Evolutionary conservation across 768 basidiomycete genomes (phyloP).

Genomic region (Mycena amicta): DNA sequence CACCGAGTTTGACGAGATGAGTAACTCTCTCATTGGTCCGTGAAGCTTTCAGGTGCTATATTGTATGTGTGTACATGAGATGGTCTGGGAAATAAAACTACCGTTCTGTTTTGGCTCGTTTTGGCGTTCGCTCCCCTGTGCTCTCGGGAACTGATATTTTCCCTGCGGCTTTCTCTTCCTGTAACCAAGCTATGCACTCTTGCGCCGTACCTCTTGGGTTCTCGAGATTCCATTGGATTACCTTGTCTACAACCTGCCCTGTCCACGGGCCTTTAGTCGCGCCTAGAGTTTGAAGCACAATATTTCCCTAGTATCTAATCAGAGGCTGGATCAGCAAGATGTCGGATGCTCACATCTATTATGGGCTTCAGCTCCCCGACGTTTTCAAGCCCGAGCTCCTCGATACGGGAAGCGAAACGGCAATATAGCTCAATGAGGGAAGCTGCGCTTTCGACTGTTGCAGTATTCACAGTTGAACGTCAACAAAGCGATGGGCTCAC

Average conservation of each 20-base stretch:
- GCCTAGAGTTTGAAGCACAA: slow-evolving; percentile 57
- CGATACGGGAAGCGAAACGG: slow-evolving; percentile 57
- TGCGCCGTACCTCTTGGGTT: slow-evolving; percentile 68
- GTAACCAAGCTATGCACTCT: slow-evolving; percentile 72
- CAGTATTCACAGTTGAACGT: background rate
- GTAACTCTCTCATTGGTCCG: background rate
- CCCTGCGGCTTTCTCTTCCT: slow-evolving; percentile 52
- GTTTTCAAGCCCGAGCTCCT: slow-evolving; percentile 60
- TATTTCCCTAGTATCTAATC: slow-evolving; percentile 60
- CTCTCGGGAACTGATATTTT: slow-evolving; percentile 36
- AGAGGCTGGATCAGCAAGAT: too few species aligned
- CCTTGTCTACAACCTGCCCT: slow-evolving; percentile 57
- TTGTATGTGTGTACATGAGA: background rate
- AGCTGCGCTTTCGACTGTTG: slow-evolving; percentile 45
- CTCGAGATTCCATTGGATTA: slow-evolving; percentile 86
- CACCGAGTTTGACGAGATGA: slow-evolving; percentile 4
- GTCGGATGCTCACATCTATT: too few species aligned
- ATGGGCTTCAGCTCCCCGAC: slow-evolving; percentile 72
- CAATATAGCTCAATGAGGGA: slow-evolving; percentile 67
- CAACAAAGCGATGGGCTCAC: slow-evolving; percentile 34
- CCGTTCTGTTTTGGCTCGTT: slow-evolving; percentile 38
- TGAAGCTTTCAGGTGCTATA: background rate
- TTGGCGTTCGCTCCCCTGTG: slow-evolving; percentile 35
- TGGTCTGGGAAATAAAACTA: background rate
- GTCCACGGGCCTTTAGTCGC: slow-evolving; percentile 70